phyloP scores from a whole-genome alignment of 768 basidiomycete genomes.

The Hirschioporus abietinus region DNA sequence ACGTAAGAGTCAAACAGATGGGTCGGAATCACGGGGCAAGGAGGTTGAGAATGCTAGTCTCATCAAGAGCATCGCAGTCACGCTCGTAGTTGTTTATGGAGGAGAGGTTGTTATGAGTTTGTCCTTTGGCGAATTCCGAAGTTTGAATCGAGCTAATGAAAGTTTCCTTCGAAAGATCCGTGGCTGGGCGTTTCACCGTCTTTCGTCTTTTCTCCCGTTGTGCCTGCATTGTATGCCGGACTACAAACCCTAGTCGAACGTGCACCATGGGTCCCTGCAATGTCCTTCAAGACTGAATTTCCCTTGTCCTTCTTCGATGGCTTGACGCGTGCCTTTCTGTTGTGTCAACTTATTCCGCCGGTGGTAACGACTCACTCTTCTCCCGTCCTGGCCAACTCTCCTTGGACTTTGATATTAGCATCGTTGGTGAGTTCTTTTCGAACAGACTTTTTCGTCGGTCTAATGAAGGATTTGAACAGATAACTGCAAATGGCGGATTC shows the following conservation, averaged over 20 bases:
- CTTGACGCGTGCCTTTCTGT: constrained; percentile 69
- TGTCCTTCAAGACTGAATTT: constrained; percentile 56
- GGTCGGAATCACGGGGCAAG: constrained; percentile 14
- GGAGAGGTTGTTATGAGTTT: constrained; percentile 69
- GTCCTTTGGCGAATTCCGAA: constrained; percentile 17
- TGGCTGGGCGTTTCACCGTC: constrained; percentile 64
- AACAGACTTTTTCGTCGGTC: neutral
- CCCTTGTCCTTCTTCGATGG: constrained; percentile 73
- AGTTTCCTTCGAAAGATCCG: constrained; percentile 38
- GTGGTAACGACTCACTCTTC: constrained; percentile 50
- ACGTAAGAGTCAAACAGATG: constrained; percentile 26
- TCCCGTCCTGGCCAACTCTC: constrained; percentile 51
- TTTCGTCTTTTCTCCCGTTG: constrained; percentile 70
- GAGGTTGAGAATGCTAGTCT: constrained; percentile 48
- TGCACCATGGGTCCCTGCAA: constrained; percentile 50
- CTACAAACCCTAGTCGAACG: constrained; percentile 57
- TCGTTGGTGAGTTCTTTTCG: constrained; percentile 50
- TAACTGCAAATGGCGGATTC: constrained; percentile 75
- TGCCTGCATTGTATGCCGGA: constrained; percentile 55
- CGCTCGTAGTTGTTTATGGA: constrained; percentile 67
- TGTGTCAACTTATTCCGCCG: constrained; percentile 75
- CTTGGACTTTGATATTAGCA: constrained; percentile 70
- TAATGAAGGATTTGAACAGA: neutral
- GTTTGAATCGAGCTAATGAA: constrained; percentile 2
- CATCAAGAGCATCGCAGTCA: constrained; percentile 49